Base-by-base conservation (phyloP, 2,329 filamentous ascomycete genomes). In the Trichophyton simii region DNA sequence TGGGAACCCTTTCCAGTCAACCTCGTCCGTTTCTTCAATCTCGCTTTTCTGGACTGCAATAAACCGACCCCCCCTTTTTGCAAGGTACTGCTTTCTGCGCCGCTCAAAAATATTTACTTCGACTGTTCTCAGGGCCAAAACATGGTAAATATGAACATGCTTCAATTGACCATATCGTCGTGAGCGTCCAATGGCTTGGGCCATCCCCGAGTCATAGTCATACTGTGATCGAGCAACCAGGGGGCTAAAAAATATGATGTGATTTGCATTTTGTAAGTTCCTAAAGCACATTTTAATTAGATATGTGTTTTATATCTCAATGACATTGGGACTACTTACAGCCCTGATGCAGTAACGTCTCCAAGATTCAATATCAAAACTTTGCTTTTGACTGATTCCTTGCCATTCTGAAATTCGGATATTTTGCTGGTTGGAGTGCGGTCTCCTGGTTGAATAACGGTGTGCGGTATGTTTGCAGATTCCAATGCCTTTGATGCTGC, bases 261-360 rank as follows among this genome's bases (percentile, higher is more conserved):
- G 83, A 63, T 86, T 87, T 0, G 84, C 83, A 44, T 78, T 79
- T 55, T 83, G 81, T 1, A 88, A 71, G 64, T 88, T 87, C 8
- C 80, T 83, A 62, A 38, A 46, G 15, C 5, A 7, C 50, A 31
- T 6, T 28, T 7, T 25, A 13, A 31, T 55, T 36, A 55, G 50
- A 8, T 36, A 15, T 59, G 3, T 57, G 11, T 18, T 11, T 11
- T 11, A 54, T 52, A 11, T 28, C 11, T n/a, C 3, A 25, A 11
- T 20, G 18, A 15, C 60, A 50, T 38, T 28, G 34, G 20, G 42
- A 6, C n/a, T 20, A 77, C 80, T 79, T 75, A 83, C 81, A 80
- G 71, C 59, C 85, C 85, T 36, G 84, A 79, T 2, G 84, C 82
- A 60, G 81, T 80, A 38, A 81, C 81, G 64, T 78, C 78, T 1